Evolutionary conservation across 495 filamentous ascomycete species (phyloP).

Genomic region (Aspergillus panamensis): DNA sequence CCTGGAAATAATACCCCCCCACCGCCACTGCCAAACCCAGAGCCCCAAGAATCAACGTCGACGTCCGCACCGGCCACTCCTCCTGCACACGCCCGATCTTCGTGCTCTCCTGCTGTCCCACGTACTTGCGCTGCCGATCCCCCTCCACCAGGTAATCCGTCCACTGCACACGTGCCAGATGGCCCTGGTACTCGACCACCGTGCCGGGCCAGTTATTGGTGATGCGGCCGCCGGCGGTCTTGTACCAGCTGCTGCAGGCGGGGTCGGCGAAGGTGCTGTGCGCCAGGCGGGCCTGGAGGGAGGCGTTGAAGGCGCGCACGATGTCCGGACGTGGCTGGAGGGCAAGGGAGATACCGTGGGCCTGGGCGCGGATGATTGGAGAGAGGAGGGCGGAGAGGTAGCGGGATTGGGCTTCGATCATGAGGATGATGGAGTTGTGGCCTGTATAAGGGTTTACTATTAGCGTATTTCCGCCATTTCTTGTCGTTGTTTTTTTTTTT

Average conservation of each 20-base stretch:
- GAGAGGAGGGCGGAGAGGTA: slow-evolving; percentile 49
- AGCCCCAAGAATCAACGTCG: slow-evolving; percentile 3
- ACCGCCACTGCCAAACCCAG: slow-evolving; percentile 3
- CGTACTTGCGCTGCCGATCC: slow-evolving; percentile 23
- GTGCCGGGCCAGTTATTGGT: slow-evolving; percentile 56
- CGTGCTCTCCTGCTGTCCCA: slow-evolving; percentile 32
- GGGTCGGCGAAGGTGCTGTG: slow-evolving; percentile 50
- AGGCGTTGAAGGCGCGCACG: slow-evolving; percentile 43
- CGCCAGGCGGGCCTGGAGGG: slow-evolving; percentile 41
- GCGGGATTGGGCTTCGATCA: slow-evolving; percentile 56
- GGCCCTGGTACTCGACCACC: slow-evolving; percentile 49
- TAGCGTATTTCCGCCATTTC: not conserved
- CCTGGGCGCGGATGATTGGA: slow-evolving; percentile 37
- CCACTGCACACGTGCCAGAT: slow-evolving; percentile 44
- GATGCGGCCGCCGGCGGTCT: slow-evolving; percentile 48
- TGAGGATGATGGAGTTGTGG: slow-evolving; percentile 55
- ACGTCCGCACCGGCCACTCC: slow-evolving; percentile 10
- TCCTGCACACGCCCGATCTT: slow-evolving; percentile 37
- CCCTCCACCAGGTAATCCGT: slow-evolving; percentile 44
- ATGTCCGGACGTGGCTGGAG: slow-evolving; percentile 36
- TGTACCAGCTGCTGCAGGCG: slow-evolving; percentile 55
- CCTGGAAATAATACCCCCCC: slow-evolving; percentile 11
- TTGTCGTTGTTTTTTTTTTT: not conserved
- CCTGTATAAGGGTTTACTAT: slow-evolving; percentile 18
- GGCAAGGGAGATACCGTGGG: slow-evolving; percentile 32